Evolutionary conservation across 331 rosid genomes (phyloP).

Genomic region (Dryas integrifolia): DNA sequence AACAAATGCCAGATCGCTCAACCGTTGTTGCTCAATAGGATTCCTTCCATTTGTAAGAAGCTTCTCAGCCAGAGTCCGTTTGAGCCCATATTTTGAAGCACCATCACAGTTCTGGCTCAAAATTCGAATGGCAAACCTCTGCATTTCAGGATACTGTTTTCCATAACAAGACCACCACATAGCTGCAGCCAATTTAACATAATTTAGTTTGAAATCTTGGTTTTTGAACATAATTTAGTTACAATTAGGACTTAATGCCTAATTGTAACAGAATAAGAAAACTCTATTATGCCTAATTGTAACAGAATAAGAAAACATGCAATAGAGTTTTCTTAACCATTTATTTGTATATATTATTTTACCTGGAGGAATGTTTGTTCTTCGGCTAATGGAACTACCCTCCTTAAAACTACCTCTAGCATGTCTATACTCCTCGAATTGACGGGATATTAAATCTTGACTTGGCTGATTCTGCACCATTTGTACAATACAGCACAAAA

Average conservation of each 20-base stretch:
- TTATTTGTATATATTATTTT: background rate
- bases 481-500: conserved; percentile 23
- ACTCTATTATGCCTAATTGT: background rate
- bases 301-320: background rate
- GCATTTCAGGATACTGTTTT: conserved; percentile 23
- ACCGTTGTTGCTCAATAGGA: conserved; percentile 19
- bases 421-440: conserved; percentile 21
- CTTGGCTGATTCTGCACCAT: conserved; percentile 9
- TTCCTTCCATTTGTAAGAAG: conserved; percentile 22
- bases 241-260: background rate
- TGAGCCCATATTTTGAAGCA: conserved; percentile 24
- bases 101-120: conserved; percentile 29
- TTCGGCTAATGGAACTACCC: conserved; percentile 7
- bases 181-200: conserved; percentile 19
- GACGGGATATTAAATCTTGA: conserved; percentile 22
- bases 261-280: background rate
- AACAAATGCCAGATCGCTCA: conserved; percentile 20
- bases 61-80: conserved; percentile 27
- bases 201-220: conserved; percentile 8
- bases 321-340: background rate
- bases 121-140: conserved; percentile 28
- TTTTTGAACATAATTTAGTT: background rate
- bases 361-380: conserved; percentile 22
- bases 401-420: conserved; percentile 16
- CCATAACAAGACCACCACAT: conserved; percentile 30